Evolutionary conservation across 768 basidiomycete genomes (phyloP).

Genomic region (Exidia glandulosa): DNA sequence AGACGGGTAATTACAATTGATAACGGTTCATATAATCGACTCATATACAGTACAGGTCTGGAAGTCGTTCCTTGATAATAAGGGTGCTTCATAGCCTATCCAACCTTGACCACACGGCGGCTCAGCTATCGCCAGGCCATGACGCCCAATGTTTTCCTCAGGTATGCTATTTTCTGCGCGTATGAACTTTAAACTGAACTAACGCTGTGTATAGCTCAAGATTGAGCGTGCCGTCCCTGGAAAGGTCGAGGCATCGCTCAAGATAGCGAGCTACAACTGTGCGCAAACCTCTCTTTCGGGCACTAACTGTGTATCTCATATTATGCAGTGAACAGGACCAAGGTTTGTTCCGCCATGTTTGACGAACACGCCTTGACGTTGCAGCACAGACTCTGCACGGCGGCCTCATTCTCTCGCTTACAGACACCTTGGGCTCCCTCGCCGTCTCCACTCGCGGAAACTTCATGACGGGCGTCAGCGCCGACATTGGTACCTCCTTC

Average conservation of each 20-base stretch:
- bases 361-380: neutral
- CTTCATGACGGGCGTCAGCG: slow-evolving; percentile 81
- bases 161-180: slow-evolving; percentile 28
- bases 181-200: neutral
- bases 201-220: slow-evolving; percentile 35
- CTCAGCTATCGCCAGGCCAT: slow-evolving; percentile 43
- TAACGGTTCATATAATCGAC: slow-evolving; percentile 4
- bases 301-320: neutral
- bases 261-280: slow-evolving; percentile 69
- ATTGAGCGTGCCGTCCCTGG: slow-evolving; percentile 63
- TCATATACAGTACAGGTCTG: slow-evolving; percentile 44
- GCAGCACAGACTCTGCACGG: slow-evolving; percentile 55
- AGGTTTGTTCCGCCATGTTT: slow-evolving; percentile 41
- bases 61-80: slow-evolving; percentile 67
- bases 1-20: slow-evolving; percentile 31
- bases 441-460: slow-evolving; percentile 75
- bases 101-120: neutral
- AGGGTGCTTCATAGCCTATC: slow-evolving; percentile 32
- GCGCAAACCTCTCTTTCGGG: slow-evolving; percentile 13
- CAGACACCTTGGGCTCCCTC: slow-evolving; percentile 75
- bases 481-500: slow-evolving; percentile 69
- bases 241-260: slow-evolving; percentile 53
- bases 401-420: slow-evolving; percentile 69
- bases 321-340: slow-evolving; percentile 49
- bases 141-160: slow-evolving; percentile 73